Evolutionary conservation across 1,284 basidiomycete species (phyloP).

Genomic region (Erythrobasidium hasegawianum): DNA sequence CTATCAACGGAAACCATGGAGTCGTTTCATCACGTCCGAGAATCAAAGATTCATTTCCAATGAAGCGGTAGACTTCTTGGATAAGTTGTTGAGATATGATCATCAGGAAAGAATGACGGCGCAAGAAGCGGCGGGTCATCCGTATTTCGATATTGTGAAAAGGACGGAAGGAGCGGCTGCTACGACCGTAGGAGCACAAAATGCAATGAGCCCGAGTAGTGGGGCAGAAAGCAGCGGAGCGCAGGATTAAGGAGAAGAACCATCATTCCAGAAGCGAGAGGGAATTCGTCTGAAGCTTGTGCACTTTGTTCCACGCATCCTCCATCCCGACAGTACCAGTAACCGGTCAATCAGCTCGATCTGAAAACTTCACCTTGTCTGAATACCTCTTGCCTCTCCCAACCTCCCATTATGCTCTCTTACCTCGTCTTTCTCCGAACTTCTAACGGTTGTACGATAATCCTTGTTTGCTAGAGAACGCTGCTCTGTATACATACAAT

Average conservation of each 20-base stretch:
- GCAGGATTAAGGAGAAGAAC: conserved; percentile 1
- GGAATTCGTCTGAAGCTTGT: no score
- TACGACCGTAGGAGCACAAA: not conserved
- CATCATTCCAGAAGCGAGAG: no score
- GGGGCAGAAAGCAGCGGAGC: conserved; percentile 16
- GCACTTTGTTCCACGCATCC: no score
- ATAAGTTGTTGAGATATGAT: conserved; percentile 92
- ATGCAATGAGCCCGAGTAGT: conserved; percentile 1
- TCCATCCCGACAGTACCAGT: no score
- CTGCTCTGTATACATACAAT: no score
- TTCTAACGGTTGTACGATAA: no score
- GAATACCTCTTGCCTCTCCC: no score
- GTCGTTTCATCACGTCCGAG: conserved; percentile 79
- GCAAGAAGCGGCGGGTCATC: conserved; percentile 78
- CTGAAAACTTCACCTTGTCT: no score
- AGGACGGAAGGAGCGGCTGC: not conserved
- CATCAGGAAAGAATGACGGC: conserved; percentile 96
- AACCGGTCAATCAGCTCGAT: no score
- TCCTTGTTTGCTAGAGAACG: no score
- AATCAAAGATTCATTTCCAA: conserved; percentile 97
- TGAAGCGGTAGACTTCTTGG: conserved; percentile 87
- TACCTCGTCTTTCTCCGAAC: no score
- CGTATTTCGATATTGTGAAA: conserved; percentile 61
- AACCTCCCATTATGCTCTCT: no score
- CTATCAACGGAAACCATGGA: conserved; percentile 72